phyloP scores from a whole-genome alignment of 2,329 filamentous ascomycete genomes.

The Cladophialophora carrionii region DNA sequence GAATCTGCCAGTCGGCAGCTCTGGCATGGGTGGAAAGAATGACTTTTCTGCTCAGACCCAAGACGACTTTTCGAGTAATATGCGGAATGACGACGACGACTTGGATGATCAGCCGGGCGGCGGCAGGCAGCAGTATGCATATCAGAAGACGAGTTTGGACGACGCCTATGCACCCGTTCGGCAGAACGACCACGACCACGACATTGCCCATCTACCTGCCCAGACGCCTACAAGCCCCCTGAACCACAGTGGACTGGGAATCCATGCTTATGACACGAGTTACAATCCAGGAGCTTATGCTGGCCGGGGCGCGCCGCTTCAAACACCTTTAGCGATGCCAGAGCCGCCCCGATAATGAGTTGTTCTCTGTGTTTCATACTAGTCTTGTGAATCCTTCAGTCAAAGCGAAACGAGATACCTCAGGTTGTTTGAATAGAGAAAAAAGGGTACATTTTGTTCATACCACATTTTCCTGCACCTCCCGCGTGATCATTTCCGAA shows the following conservation, averaged over 20 bases:
- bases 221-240: slow-evolving; percentile 40
- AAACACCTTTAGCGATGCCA: slow-evolving; percentile 10
- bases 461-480: background rate
- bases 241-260: slow-evolving; percentile 42
- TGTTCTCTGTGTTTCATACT: slow-evolving; percentile 33
- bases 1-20: slow-evolving; percentile 44
- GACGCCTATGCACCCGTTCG: slow-evolving; percentile 57
- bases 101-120: slow-evolving; percentile 44
- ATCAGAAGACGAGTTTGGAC: slow-evolving; percentile 54
- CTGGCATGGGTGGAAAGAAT: slow-evolving; percentile 32
- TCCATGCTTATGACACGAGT: slow-evolving; percentile 50
- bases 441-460: background rate
- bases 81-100: slow-evolving; percentile 48
- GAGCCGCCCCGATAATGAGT: slow-evolving; percentile 27
- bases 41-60: slow-evolving; percentile 56
- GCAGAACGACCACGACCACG: slow-evolving; percentile 49
- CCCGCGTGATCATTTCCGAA: background rate
- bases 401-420: slow-evolving; percentile 2
- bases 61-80: slow-evolving; percentile 53
- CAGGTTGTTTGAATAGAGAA: slow-evolving; percentile 7
- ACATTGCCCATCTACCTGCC: slow-evolving; percentile 42
- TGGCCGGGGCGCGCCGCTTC: background rate
- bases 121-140: slow-evolving; percentile 48
- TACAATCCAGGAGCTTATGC: slow-evolving; percentile 47
- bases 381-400: background rate